Conservation (phyloP, 2,329 filamentous ascomycete species). For the Talaromyces sp. region DNA sequence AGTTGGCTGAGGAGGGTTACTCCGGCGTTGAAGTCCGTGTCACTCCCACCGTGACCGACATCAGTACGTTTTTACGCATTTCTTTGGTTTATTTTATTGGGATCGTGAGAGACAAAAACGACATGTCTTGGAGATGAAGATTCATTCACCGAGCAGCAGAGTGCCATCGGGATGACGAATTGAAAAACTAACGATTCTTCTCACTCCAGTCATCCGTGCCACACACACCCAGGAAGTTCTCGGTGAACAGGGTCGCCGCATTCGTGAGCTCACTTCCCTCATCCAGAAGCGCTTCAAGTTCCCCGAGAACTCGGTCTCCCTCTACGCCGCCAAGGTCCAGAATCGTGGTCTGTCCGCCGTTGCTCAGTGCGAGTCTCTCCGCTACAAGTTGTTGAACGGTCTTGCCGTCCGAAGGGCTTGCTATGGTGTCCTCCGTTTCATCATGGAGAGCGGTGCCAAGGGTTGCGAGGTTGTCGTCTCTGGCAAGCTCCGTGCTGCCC, state of each 20-base stretch:
- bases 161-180: slow-evolving; percentile 10
- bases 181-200: slow-evolving; percentile 27
- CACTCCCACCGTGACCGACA: slow-evolving; percentile 98
- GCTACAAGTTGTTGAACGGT: slow-evolving; percentile 99
- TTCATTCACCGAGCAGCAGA: not conserved
- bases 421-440: slow-evolving; percentile 99
- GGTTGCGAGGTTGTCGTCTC: slow-evolving; percentile 99
- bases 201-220: slow-evolving; percentile 76
- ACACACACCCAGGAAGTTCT: slow-evolving; percentile 99
- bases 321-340: slow-evolving; percentile 99
- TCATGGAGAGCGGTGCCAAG: slow-evolving; percentile 99
- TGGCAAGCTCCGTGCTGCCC: slow-evolving; percentile 96
- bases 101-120: slow-evolving; percentile 8
- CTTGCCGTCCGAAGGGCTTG: slow-evolving; percentile 96
- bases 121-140: slow-evolving; percentile 1
- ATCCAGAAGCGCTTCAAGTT: slow-evolving; percentile 99
- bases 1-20: slow-evolving; percentile 99
- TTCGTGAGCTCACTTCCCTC: slow-evolving; percentile 98
- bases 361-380: slow-evolving; percentile 99
- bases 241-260: slow-evolving; percentile 98
- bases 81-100: slow-evolving; percentile 11
- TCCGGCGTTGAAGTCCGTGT: slow-evolving; percentile 99
- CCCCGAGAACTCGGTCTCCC: slow-evolving; percentile 99
- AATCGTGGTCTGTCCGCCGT: slow-evolving; percentile 99
- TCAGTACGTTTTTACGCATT: slow-evolving; percentile 54